Base-by-base conservation (phyloP, 148 eudicot genomes). In the Dysphania ambrosioides region DNA sequence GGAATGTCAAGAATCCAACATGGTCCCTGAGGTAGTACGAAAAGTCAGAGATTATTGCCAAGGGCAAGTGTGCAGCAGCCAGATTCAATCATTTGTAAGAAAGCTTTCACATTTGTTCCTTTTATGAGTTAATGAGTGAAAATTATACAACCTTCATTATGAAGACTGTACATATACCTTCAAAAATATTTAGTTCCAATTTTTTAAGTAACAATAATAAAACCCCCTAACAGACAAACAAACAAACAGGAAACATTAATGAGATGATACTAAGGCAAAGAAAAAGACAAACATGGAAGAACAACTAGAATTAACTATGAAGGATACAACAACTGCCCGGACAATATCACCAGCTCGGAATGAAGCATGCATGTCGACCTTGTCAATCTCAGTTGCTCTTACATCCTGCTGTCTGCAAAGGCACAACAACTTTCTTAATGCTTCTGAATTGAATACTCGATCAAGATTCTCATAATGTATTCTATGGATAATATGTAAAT, bases 341-440 rank as follows among this genome's bases (percentile, higher is more conserved):
- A 95, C 91, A 74, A 88, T 92, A 80, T 95, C 97, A 73, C 99
- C 98, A 23, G 91, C 93, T 66, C 91, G 92, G 60, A 90, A 95
- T 56, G 97, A 90, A 51, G 92, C 75, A 64, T 95, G 89, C 93
- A 95, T 90, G 57, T 95, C 96, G 75, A 95, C 99, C 85, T 95
- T 95, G 86, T 95, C 99, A 78, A 95, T 90, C 87, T 95, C 96
- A 7, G 99, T 92, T 64, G 93, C 99, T 84, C 99, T 87, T 38
- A 95, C 96, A 83, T 95, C 97, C 82, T 95, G 99, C 80, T 95
- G 99, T 89, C 99, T 95, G 90, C 72, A 62, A 59, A 36, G 34
- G 26, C 35, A 57, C 41, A 75, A 9, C 10, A 16, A 69, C 40
- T 59, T 68, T 66, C 27, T 56, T 35, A 67, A 58, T 18, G 24